phyloP scores from a whole-genome alignment of 352 stramenopile genomes.

The Pythium rishiriense region DNA sequence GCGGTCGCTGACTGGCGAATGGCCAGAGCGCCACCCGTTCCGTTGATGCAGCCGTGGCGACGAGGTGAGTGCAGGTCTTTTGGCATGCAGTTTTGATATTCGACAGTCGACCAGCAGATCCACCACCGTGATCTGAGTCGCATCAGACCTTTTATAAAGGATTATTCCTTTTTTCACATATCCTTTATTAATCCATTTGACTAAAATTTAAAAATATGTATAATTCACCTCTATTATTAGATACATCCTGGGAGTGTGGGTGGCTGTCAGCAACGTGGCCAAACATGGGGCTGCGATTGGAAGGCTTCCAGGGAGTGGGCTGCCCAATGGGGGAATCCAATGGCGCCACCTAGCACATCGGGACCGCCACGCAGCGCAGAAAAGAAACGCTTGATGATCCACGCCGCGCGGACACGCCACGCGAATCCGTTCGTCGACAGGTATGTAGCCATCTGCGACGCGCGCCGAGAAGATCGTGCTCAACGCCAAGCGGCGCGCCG shows the following conservation, averaged over 20 bases:
- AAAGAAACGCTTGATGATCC: constrained; percentile 20
- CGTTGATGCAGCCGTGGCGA: not conserved
- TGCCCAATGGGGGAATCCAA: constrained; percentile 25
- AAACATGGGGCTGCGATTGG: constrained; percentile 30
- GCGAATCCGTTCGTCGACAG: constrained; percentile 23
- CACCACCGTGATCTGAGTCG: not conserved
- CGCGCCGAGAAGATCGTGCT: constrained; percentile 7
- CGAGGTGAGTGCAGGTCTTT: not conserved
- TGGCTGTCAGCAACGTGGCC: constrained; percentile 26
- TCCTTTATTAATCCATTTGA: not conserved
- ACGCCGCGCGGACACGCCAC: not conserved
- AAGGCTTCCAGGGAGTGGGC: constrained; percentile 9
- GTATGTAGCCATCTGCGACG: constrained; percentile 29
- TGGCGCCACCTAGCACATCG: constrained; percentile 10
- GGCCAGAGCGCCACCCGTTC: constrained; percentile 6
- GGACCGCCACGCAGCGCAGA: constrained; percentile 5
- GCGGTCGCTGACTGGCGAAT: not conserved
- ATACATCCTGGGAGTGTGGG: not conserved
- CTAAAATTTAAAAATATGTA: not conserved
- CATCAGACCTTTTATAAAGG: not conserved
- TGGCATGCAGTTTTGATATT: constrained; percentile 14
- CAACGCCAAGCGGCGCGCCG: constrained; percentile 3
- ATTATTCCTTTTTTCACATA: not conserved
- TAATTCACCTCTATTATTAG: constrained; percentile 1
- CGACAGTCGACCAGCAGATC: constrained; percentile 16